Conservation (phyloP, 305 asterid species). For the Fraxinus floribunda region DNA sequence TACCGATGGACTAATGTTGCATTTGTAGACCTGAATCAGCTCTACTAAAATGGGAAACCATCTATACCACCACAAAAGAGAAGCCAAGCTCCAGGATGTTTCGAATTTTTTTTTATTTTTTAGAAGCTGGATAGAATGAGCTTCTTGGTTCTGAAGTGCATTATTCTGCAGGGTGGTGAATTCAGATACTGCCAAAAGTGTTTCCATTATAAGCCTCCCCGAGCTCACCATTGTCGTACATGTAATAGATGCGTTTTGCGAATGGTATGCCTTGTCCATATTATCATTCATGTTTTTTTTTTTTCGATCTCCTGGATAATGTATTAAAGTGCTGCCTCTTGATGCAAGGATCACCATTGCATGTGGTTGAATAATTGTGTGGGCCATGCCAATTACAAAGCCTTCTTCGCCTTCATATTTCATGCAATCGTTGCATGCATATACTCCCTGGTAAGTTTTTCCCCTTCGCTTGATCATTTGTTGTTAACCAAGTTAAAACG, state of each 20-base stretch:
- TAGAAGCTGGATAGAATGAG: conserved; percentile 12
- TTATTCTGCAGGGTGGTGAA: conserved; percentile 76
- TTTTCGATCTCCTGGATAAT: conserved; percentile 30
- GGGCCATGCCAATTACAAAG: conserved; percentile 89
- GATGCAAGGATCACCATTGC: conserved; percentile 92
- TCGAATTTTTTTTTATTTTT: not conserved
- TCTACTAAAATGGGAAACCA: not conserved
- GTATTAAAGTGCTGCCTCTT: conserved; percentile 41
- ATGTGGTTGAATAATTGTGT: conserved; percentile 94
- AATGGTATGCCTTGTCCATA: conserved; percentile 62
- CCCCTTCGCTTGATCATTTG: not conserved
- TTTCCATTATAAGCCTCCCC: conserved; percentile 83
- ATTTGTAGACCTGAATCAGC: not conserved
- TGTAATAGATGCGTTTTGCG: conserved; percentile 86
- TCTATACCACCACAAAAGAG: not conserved
- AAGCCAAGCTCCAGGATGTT: not conserved
- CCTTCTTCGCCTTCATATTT: conserved; percentile 67
- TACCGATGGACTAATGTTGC: not conserved
- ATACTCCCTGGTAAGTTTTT: conserved; percentile 74
- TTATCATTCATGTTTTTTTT: conserved; percentile 26
- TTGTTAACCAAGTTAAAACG: conserved; percentile 8
- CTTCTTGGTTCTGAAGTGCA: not conserved
- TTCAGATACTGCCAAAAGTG: conserved; percentile 94
- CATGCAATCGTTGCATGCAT: conserved; percentile 71
- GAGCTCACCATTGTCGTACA: conserved; percentile 92